Evolutionary conservation across 2,329 filamentous ascomycete genomes (phyloP).

Genomic region (Orbilia brochopaga): DNA sequence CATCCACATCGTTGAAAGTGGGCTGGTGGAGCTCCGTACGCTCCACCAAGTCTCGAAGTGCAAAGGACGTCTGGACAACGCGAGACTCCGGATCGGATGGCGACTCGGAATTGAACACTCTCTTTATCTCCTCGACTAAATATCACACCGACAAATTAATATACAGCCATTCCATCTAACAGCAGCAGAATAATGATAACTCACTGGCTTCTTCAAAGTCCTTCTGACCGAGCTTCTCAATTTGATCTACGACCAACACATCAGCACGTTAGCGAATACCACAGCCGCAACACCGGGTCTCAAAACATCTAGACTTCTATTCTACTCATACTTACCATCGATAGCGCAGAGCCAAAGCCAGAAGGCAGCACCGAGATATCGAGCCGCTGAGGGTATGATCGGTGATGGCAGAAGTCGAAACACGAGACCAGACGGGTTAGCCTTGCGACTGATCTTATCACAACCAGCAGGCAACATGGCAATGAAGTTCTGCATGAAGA

Average conservation of each 20-base stretch:
- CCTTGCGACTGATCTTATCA: conserved; percentile 53
- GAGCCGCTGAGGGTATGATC: conserved; percentile 51
- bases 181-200: conserved; percentile 3
- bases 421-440: conserved; percentile 53
- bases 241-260: conserved; percentile 42
- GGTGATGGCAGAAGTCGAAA: conserved; percentile 53
- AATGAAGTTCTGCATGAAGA: conserved; percentile 52
- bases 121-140: conserved; percentile 35
- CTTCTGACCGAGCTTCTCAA: conserved; percentile 41
- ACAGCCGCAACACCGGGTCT: conserved; percentile 24
- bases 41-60: conserved; percentile 51
- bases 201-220: conserved; percentile 46
- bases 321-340: conserved; percentile 54
- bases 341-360: conserved; percentile 55
- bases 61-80: conserved; percentile 51
- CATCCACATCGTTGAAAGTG: conserved; percentile 9
- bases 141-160: not conserved
- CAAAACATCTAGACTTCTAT: too few relatives aligned
- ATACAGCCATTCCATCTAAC: not conserved
- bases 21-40: conserved; percentile 39
- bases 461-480: conserved; percentile 52
- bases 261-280: conserved; percentile 29
- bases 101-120: conserved; percentile 45
- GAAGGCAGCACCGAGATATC: conserved; percentile 52
- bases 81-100: conserved; percentile 33